phyloP scores from a whole-genome alignment of 2,329 filamentous ascomycete genomes.

The Microsporum audouinii region DNA sequence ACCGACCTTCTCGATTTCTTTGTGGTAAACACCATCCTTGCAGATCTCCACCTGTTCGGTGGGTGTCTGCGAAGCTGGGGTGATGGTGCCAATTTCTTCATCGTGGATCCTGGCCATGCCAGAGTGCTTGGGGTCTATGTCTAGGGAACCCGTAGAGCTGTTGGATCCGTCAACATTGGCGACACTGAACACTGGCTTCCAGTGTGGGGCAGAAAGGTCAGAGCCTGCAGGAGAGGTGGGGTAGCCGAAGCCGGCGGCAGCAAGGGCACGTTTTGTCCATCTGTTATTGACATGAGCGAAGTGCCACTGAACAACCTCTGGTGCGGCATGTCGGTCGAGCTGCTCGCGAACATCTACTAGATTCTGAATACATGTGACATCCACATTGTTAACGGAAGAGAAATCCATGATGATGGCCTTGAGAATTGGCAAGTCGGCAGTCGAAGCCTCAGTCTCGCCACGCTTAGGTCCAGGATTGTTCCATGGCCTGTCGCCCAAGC shows the following conservation, averaged over 20 bases:
- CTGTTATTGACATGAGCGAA: constrained; percentile 87
- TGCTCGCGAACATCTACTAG: constrained; percentile 92
- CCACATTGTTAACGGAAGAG: constrained; percentile 83
- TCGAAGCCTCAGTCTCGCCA: constrained; percentile 40
- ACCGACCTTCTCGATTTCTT: constrained; percentile 6
- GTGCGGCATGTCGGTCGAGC: constrained; percentile 71
- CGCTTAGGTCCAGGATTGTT: constrained; percentile 74
- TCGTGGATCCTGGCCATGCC: constrained; percentile 10
- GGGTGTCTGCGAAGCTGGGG: not conserved
- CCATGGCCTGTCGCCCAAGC: constrained; percentile 75
- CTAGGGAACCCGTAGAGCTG: constrained; percentile 57
- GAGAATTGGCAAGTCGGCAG: constrained; percentile 51
- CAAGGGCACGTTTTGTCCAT: constrained; percentile 86
- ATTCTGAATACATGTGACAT: constrained; percentile 83
- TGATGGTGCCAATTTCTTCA: constrained; percentile 13
- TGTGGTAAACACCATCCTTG: constrained; percentile 1
- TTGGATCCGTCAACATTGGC: constrained; percentile 66
- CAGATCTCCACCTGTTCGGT: not conserved
- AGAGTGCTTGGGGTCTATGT: constrained; percentile 38
- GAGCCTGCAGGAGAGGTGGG: constrained; percentile 46
- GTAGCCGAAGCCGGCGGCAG: constrained; percentile 77
- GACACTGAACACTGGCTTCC: constrained; percentile 93
- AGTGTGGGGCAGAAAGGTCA: constrained; percentile 48
- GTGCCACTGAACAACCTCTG: constrained; percentile 84
- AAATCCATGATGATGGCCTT: constrained; percentile 92